Conservation (phyloP, 257 asterid genomes). For the Solanum ahanhuiri region DNA sequence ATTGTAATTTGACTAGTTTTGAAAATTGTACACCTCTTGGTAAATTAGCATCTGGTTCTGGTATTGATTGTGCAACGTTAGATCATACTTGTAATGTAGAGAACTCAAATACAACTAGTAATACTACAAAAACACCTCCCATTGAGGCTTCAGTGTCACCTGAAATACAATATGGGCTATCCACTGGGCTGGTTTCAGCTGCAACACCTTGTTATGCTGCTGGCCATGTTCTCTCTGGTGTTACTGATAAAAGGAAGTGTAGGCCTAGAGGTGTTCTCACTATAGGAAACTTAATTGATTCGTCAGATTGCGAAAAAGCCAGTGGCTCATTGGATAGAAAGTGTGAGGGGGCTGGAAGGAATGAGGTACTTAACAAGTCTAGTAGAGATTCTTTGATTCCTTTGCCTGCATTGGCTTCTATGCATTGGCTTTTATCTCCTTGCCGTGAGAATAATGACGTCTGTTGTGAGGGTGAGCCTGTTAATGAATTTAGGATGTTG, state of each 20-base stretch:
- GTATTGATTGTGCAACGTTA: constrained; percentile 2
- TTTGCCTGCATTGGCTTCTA: constrained; percentile 49
- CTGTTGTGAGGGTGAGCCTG: constrained; percentile 6
- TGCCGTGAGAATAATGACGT: constrained; percentile 12
- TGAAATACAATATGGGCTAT: constrained; percentile 48
- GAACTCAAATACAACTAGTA: constrained; percentile 9
- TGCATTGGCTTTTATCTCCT: constrained; percentile 53
- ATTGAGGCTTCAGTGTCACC: constrained; percentile 80
- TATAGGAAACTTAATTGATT: constrained; percentile 15
- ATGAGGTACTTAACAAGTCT: constrained; percentile 4
- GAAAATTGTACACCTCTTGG: constrained; percentile 36
- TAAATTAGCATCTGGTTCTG: constrained; percentile 2
- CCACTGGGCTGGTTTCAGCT: constrained; percentile 27
- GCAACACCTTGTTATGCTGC: constrained; percentile 77
- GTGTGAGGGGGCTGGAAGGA: neutral
- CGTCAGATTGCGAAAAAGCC: constrained; percentile 12
- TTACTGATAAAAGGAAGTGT: constrained; percentile 63
- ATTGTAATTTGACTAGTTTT: constrained; percentile 5
- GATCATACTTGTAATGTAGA: constrained; percentile 11
- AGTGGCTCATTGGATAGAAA: neutral
- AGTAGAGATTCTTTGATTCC: constrained; percentile 34
- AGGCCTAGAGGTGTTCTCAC: constrained; percentile 70
- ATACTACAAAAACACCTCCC: constrained; percentile 59
- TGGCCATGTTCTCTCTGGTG: constrained; percentile 70
- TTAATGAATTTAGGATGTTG: constrained; percentile 1